Percentiles rank a stretch among this genome's conserved stretches.
phyloP scores from a whole-genome alignment of 2,329 filamentous ascomycete genomes.

The Thyridium curvatum region DNA sequence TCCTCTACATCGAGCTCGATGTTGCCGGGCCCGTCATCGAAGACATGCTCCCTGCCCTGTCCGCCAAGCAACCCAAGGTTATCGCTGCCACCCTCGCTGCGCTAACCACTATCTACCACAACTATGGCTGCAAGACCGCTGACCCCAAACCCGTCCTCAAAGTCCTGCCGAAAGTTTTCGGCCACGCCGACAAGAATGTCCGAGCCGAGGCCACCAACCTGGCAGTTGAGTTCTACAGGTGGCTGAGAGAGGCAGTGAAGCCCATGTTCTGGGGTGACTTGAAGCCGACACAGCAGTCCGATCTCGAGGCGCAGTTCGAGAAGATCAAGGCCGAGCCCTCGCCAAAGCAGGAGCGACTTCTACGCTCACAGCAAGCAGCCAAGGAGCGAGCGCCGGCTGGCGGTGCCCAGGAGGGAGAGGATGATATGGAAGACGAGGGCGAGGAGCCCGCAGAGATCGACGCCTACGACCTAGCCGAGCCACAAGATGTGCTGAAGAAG shows the following conservation, averaged over 20 bases:
- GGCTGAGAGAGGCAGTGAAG: constrained; percentile 97
- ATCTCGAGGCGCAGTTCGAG: constrained; percentile 91
- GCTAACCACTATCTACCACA: constrained; percentile 80
- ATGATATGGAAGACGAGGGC: constrained; percentile 48
- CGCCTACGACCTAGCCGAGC: constrained; percentile 74
- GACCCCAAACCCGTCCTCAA: constrained; percentile 94
- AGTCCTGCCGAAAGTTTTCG: constrained; percentile 81
- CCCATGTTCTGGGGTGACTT: constrained; percentile 94
- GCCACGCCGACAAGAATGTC: constrained; percentile 96
- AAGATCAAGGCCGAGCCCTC: constrained; percentile 80
- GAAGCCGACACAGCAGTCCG: constrained; percentile 90
- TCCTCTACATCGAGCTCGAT: constrained; percentile 88
- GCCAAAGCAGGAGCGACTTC: constrained; percentile 84
- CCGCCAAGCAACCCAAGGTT: constrained; percentile 88
- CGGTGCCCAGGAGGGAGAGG: constrained; percentile 50
- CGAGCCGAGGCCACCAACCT: constrained; percentile 88
- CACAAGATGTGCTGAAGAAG: constrained; percentile 78
- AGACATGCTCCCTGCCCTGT: constrained; percentile 75
- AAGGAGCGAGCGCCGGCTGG: constrained; percentile 62
- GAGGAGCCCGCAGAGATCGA: constrained; percentile 71
- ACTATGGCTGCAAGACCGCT: constrained; percentile 89
- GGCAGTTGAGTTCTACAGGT: constrained; percentile 90
- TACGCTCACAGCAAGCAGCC: constrained; percentile 84
- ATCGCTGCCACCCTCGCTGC: constrained; percentile 66
- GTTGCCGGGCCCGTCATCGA: constrained; percentile 80